A percentile compares a stretch with the other conserved stretches of the same genome.
These are phyloP conservation scores for Waltiozyma sp. DNA, from an alignment of 1,139 yeast species.

Conservation along the genomic window DNA sequence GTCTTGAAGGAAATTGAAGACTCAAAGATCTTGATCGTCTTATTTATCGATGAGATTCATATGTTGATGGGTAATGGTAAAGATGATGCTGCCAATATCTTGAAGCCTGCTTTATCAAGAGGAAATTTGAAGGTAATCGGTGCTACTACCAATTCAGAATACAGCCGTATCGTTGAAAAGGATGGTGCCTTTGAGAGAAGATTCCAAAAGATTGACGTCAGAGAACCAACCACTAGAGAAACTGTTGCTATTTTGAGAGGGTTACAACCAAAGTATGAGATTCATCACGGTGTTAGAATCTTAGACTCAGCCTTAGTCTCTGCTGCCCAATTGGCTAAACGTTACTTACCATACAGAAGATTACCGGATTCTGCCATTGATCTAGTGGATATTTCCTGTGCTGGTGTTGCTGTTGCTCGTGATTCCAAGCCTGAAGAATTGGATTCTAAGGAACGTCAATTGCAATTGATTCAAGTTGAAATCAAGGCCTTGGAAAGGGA, in stretches of 20 bases:
- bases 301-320: conserved; percentile 89
- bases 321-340: conserved; percentile 90
- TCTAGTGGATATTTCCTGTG: conserved; percentile 92
- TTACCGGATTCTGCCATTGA: conserved; percentile 98
- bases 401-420: conserved; percentile 95
- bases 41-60: conserved; percentile 94
- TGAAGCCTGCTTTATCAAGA: conserved; percentile 95
- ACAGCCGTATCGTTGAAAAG: conserved; percentile 83
- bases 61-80: conserved; percentile 99
- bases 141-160: conserved; percentile 93
- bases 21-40: conserved; percentile 72
- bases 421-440: conserved; percentile 97
- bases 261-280: conserved; percentile 88
- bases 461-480: conserved; percentile 86
- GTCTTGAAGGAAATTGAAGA: conserved; percentile 89
- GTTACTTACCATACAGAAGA: conserved; percentile 90
- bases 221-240: conserved; percentile 86
- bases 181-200: conserved; percentile 99
- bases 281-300: conserved; percentile 96
- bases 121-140: conserved; percentile 96
- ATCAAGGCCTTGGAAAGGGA: conserved; percentile 96
- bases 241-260: conserved; percentile 96
- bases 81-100: conserved; percentile 87
- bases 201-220: conserved; percentile 93
- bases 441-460: conserved; percentile 85